Evolutionary conservation across 768 basidiomycete species (phyloP), one percentile per base, ranked within the genome.

Genomic region (Boletus bicolor): DNA sequence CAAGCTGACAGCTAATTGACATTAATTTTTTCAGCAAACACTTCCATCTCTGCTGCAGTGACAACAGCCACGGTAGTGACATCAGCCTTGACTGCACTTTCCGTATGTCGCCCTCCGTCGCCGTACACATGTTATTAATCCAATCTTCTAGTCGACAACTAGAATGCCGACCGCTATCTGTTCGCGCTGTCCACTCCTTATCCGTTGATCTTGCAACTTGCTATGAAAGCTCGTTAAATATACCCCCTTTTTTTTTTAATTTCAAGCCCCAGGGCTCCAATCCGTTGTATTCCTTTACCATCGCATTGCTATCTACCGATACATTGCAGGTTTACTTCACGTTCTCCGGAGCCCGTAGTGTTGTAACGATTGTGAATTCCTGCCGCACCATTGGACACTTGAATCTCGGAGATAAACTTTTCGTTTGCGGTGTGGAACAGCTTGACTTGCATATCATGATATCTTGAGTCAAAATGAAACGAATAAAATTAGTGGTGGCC

Each of bases 151-250:
- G 71, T 68, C 54, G 55, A 39, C 38, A 42, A 66, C 32, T 66
- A 68, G 55, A 57, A 26, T 42, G 1, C 11, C 32, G 14, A 19
- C 24, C 6, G 12, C 26, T 32, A 14, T 47, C 2, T 3, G n/a
- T 35, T 8, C 4, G 47, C 46, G 26, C 49, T 3, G 30, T 64
- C 59, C 69, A 19, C 49, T 71, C 69, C 0, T 69, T 61, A 36
- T 42, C 24, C 51, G 30, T 53, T 55, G 24, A 45, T 54, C 36
- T 12, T 48, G 44, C 44, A 28, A 5, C 11, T 19, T 14, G 44
- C 36, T 50, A 51, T 26, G 47, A 39, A 52, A 35, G 9, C 30
- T 48, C 47, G 46, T 51, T 62, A 53, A 55, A 53, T 32, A 63
- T 65, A 63, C 55, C 65, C 60, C 24, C 21, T 1, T 49, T 49